Conservation (phyloP, 306 rosid genomes). For the Alnus glutinosa region DNA sequence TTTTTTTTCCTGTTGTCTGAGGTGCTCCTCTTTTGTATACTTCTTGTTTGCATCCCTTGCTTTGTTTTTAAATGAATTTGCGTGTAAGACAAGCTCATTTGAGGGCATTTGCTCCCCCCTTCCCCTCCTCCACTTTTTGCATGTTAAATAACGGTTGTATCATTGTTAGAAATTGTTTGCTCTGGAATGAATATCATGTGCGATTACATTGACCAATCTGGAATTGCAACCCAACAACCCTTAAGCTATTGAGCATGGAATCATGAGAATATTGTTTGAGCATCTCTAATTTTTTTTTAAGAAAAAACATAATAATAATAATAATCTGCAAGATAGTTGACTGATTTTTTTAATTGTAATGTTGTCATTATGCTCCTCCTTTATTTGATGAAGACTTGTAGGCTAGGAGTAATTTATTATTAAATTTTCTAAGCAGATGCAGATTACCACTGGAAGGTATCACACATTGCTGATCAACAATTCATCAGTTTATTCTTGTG, state of each 20-base stretch:
- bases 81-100: background rate
- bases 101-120: too few relatives aligned
- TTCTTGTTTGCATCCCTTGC: background rate
- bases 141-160: too few relatives aligned
- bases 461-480: constrained; percentile 79
- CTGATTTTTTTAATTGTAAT: background rate
- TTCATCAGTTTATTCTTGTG: constrained; percentile 83
- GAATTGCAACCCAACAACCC: background rate
- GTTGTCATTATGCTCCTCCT: background rate
- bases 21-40: background rate
- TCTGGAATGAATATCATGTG: background rate
- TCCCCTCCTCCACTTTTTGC: too few relatives aligned
- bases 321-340: background rate
- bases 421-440: constrained; percentile 67
- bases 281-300: background rate
- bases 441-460: constrained; percentile 80
- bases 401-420: constrained; percentile 27
- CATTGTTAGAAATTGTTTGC: background rate
- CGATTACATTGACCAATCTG: background rate
- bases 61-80: background rate
- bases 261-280: background rate
- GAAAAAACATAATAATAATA: background rate
- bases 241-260: background rate
- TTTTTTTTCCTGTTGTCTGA: background rate
- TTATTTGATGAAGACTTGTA: background rate